phyloP scores from a whole-genome alignment of 208 protist genomes.

The Tritrichomonas foetus region DNA sequence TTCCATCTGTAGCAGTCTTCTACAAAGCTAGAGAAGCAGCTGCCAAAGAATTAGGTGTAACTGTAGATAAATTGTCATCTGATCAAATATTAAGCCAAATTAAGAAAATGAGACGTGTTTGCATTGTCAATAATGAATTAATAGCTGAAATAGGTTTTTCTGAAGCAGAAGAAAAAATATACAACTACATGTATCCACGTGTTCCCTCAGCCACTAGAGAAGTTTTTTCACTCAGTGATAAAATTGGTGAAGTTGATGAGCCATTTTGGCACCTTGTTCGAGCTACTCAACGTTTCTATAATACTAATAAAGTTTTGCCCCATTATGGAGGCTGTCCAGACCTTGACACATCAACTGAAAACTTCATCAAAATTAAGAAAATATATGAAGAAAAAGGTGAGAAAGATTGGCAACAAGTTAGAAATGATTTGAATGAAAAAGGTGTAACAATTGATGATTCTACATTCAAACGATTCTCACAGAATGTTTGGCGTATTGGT shows the following conservation, averaged over 20 bases:
- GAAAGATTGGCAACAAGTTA: background rate
- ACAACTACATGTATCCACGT: background rate
- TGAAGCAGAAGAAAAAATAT: background rate
- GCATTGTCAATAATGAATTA: no score
- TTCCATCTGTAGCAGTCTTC: background rate
- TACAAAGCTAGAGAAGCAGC: background rate
- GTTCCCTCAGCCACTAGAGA: background rate
- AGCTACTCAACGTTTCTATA: background rate
- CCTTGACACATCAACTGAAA: background rate
- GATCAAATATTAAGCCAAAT: no score
- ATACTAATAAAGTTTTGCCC: background rate
- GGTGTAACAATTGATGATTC: background rate
- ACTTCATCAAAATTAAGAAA: background rate
- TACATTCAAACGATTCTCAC: background rate
- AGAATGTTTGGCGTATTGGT: background rate
- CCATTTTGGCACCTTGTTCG: background rate
- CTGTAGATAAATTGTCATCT: no score
- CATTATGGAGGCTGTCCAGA: background rate
- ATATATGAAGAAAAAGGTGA: background rate
- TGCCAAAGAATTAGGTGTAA: no score
- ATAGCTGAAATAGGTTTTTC: background rate
- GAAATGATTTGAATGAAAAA: background rate
- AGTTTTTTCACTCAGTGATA: background rate
- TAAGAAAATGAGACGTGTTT: no score
- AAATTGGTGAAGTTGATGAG: background rate